phyloP scores from a whole-genome alignment of 768 basidiomycete genomes.

The Solioccasus polychromus region DNA sequence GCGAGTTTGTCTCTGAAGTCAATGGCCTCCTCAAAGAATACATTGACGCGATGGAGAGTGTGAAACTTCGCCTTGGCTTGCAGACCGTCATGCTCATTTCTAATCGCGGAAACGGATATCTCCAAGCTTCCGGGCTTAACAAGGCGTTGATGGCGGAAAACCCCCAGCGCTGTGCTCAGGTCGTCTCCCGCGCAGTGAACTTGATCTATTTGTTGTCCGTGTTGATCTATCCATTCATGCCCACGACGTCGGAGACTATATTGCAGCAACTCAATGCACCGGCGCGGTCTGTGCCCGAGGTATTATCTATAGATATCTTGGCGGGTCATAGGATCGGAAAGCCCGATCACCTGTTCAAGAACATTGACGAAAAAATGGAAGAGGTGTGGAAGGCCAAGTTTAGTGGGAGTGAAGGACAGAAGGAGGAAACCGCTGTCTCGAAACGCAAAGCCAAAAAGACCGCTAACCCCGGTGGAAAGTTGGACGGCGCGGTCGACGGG shows the following conservation, averaged over 20 bases:
- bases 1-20: conserved; percentile 75
- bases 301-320: conserved; percentile 77
- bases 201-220: conserved; percentile 88
- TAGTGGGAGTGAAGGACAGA: conserved; percentile 54
- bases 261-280: conserved; percentile 88
- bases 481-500: conserved; percentile 38
- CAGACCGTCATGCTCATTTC: conserved; percentile 90
- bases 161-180: conserved; percentile 84
- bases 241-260: conserved; percentile 78
- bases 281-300: conserved; percentile 70
- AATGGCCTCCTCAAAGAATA: conserved; percentile 79
- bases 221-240: conserved; percentile 95
- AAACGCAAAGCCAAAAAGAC: conserved; percentile 57
- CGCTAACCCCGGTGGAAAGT: conserved; percentile 45
- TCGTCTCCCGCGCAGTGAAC: conserved; percentile 87
- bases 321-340: conserved; percentile 81
- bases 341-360: conserved; percentile 90
- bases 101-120: conserved; percentile 84
- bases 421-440: conserved; percentile 43
- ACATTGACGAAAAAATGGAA: conserved; percentile 88
- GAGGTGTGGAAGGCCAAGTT: conserved; percentile 80
- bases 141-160: conserved; percentile 82
- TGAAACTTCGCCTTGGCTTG: conserved; percentile 85
- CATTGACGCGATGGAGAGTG: conserved; percentile 83
- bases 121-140: conserved; percentile 89